Percentiles rank a stretch among this genome's conserved stretches.
These are phyloP conservation scores for Ajuga reptans DNA, from an alignment of 305 asterid genomes.

Conservation along the genomic window DNA sequence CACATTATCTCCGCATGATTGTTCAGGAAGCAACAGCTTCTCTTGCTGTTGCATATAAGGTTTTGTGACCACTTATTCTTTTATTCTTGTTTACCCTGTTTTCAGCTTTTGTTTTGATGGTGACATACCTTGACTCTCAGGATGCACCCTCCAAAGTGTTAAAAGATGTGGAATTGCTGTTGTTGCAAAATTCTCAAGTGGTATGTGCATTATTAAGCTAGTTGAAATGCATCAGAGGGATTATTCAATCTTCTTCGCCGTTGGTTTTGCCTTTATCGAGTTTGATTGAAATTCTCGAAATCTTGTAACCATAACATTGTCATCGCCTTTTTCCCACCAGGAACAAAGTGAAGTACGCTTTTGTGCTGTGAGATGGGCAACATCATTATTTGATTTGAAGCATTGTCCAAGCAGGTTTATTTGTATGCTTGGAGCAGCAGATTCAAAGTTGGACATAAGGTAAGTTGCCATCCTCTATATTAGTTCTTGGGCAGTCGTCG, in stretches of 20 bases:
- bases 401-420: slow-evolving; percentile 96
- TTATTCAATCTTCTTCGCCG: slow-evolving; percentile 4
- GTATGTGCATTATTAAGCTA: slow-evolving; percentile 37
- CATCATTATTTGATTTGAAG: slow-evolving; percentile 66
- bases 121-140: slow-evolving; percentile 40
- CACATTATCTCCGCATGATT: slow-evolving; percentile 64
- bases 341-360: slow-evolving; percentile 98
- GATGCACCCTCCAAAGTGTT: slow-evolving; percentile 66
- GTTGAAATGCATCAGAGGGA: slow-evolving; percentile 13
- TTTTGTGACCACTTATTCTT: slow-evolving; percentile 23
- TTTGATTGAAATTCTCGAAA: not conserved
- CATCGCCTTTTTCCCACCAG: slow-evolving; percentile 34
- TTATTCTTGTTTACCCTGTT: slow-evolving; percentile 17
- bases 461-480: slow-evolving; percentile 26
- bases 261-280: not conserved
- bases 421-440: slow-evolving; percentile 95
- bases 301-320: slow-evolving; percentile 18
- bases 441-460: slow-evolving; percentile 90
- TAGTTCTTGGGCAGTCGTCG: slow-evolving; percentile 15
- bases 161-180: slow-evolving; percentile 71
- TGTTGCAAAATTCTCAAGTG: slow-evolving; percentile 70
- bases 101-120: slow-evolving; percentile 26
- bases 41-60: slow-evolving; percentile 91
- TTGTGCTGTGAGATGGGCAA: slow-evolving; percentile 97
- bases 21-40: slow-evolving; percentile 92